Conservation (phyloP, 176 grass and related monocot species). For the Alopecurus myosuroides region DNA sequence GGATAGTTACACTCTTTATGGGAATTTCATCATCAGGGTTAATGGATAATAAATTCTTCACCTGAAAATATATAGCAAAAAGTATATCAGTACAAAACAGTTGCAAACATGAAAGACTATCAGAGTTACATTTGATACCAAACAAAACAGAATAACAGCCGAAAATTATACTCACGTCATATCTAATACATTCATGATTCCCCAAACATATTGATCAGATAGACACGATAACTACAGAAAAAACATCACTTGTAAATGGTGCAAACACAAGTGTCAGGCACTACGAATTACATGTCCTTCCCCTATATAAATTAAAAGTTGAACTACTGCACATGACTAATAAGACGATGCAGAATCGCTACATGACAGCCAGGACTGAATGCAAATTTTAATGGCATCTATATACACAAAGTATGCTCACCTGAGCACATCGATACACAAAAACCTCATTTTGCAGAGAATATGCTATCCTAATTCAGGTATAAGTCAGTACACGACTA, state of each 20-base stretch:
- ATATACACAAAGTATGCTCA: background rate
- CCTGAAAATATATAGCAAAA: conserved; percentile 48
- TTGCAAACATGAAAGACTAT: background rate
- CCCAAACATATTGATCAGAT: background rate
- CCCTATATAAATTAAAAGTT: background rate
- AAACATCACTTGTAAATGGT: background rate
- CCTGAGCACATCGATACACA: background rate
- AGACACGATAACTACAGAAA: background rate
- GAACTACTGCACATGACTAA: background rate
- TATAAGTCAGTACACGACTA: background rate
- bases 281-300: background rate
- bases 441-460: background rate
- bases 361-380: background rate
- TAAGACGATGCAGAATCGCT: background rate
- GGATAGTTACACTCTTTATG: conserved; percentile 73
- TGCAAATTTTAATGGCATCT: background rate
- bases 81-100: background rate
- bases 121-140: background rate
- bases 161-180: background rate
- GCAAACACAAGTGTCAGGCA: background rate
- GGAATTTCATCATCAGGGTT: conserved; percentile 58
- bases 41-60: conserved; percentile 85
- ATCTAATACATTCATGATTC: background rate
- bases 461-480: background rate
- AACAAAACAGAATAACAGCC: background rate